Percentiles rank a stretch among this genome's conserved stretches.
Evolutionary conservation across 2,329 filamentous ascomycete species (phyloP).

Genomic region (Pseudocercospora eumusae): DNA sequence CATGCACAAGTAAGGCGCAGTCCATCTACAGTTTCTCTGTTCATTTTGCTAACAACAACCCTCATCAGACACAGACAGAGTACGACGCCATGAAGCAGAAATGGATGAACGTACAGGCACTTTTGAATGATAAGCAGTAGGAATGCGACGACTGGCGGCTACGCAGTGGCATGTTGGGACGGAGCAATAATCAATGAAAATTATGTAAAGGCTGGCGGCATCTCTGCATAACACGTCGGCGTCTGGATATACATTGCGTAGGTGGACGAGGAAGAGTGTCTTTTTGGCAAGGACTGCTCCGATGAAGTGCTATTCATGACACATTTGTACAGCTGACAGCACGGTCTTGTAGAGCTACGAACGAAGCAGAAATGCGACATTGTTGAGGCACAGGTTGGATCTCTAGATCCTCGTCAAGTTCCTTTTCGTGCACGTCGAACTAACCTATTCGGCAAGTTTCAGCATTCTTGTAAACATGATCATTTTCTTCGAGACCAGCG

Average conservation of each 20-base stretch:
- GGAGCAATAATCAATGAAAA: not conserved
- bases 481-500: slow-evolving; percentile 14
- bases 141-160: not conserved
- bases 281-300: not conserved
- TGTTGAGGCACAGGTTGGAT: not conserved
- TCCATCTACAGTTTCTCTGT: too few species aligned
- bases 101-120: slow-evolving; percentile 49
- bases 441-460: not conserved
- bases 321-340: not conserved
- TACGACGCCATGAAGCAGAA: slow-evolving; percentile 53
- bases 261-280: not conserved
- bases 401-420: not conserved
- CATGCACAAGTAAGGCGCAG: slow-evolving; percentile 78
- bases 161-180: not conserved
- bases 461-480: not conserved
- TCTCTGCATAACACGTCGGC: not conserved
- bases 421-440: too few species aligned
- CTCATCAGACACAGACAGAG: slow-evolving; percentile 53
- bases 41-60: too few species aligned
- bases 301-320: not conserved
- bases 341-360: not conserved
- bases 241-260: not conserved
- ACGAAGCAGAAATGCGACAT: not conserved
- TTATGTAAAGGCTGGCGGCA: not conserved
- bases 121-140: slow-evolving; percentile 41